phyloP scores from a whole-genome alignment of 1,284 basidiomycete species.

The Pulveroboletus sp. region DNA sequence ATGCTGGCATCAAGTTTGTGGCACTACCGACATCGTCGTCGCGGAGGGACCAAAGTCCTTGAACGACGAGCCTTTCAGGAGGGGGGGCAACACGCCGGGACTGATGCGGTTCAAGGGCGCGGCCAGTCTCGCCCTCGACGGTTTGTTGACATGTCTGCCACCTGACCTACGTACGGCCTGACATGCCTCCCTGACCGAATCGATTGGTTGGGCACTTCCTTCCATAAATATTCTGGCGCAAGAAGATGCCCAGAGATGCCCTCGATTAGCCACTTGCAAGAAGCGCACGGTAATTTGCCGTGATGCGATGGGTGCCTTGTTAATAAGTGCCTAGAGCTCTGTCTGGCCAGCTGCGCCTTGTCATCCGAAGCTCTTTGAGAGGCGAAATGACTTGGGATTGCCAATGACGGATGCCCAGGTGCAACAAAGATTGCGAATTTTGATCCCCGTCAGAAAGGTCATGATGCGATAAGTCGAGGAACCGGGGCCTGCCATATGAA shows the following conservation, averaged over 20 bases:
- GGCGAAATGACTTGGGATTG: constrained; percentile 25
- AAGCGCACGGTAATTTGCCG: constrained; percentile 15
- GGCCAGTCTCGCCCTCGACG: not conserved
- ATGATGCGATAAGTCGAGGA: constrained; percentile 17
- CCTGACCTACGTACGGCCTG: constrained; percentile 13
- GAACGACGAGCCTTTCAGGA: no score
- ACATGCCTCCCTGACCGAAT: constrained; percentile 10
- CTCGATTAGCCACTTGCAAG: constrained; percentile 14
- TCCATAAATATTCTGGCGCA: constrained; percentile 23
- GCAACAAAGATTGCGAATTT: constrained; percentile 4
- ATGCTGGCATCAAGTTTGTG: constrained; percentile 8
- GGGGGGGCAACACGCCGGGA: not conserved
- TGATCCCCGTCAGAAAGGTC: constrained; percentile 29
- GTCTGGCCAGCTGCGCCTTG: constrained; percentile 16
- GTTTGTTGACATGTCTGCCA: constrained; percentile 15
- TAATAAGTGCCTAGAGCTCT: constrained; percentile 22
- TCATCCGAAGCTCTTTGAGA: constrained; percentile 21
- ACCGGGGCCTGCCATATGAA: constrained; percentile 11
- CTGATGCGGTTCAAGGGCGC: not conserved
- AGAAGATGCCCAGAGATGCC: constrained; percentile 17
- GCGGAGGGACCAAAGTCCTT: not conserved
- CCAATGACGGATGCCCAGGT: constrained; percentile 10
- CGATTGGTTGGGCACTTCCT: constrained; percentile 5
- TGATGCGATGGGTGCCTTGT: constrained; percentile 24
- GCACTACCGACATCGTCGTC: not conserved